Evolutionary conservation across 2,329 filamentous ascomycete genomes (phyloP).

Genomic region (Macrophomina pseudophaseolina): DNA sequence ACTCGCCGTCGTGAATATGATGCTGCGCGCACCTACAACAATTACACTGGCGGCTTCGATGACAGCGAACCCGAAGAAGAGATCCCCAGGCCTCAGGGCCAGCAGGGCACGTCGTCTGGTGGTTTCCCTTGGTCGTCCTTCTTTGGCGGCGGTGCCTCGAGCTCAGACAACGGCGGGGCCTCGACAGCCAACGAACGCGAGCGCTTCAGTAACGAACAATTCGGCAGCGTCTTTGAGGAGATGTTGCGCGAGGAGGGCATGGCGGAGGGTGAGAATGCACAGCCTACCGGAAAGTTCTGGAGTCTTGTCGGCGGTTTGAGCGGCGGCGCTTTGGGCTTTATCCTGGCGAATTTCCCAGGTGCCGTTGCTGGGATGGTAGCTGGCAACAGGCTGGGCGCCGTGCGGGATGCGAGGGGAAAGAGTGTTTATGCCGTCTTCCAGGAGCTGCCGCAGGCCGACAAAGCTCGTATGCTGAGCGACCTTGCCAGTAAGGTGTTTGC

Average conservation of each 20-base stretch:
- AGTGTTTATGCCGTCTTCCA: slow-evolving; percentile 92
- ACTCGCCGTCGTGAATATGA: slow-evolving; percentile 84
- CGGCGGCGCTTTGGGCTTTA: slow-evolving; percentile 91
- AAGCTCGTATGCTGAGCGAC: slow-evolving; percentile 79
- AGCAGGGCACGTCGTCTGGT: slow-evolving; percentile 25
- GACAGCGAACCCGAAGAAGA: slow-evolving; percentile 57
- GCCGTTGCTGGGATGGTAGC: slow-evolving; percentile 88
- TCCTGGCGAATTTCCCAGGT: slow-evolving; percentile 89
- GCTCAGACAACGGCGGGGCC: slow-evolving; percentile 32
- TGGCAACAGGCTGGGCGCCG: slow-evolving; percentile 86
- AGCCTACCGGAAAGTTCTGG: slow-evolving; percentile 80
- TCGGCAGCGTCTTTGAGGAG: slow-evolving; percentile 69
- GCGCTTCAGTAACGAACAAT: slow-evolving; percentile 76
- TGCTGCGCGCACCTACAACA: slow-evolving; percentile 66
- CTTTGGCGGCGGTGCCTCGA: slow-evolving; percentile 52
- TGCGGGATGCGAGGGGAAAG: slow-evolving; percentile 90
- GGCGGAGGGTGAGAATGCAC: slow-evolving; percentile 69
- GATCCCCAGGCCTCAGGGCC: slow-evolving; percentile 42
- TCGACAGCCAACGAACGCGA: slow-evolving; percentile 54
- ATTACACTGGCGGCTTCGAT: slow-evolving; percentile 47
- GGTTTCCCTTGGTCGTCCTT: slow-evolving; percentile 79
- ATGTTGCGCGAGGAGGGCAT: slow-evolving; percentile 65
- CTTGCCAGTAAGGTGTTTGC: slow-evolving; percentile 86
- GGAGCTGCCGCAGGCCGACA: slow-evolving; percentile 82
- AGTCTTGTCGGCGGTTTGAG: slow-evolving; percentile 81